Evolutionary conservation across 306 rosid species (phyloP), one percentile per base, ranked within the genome.

Genomic region (Glycyrrhiza uralensis): DNA sequence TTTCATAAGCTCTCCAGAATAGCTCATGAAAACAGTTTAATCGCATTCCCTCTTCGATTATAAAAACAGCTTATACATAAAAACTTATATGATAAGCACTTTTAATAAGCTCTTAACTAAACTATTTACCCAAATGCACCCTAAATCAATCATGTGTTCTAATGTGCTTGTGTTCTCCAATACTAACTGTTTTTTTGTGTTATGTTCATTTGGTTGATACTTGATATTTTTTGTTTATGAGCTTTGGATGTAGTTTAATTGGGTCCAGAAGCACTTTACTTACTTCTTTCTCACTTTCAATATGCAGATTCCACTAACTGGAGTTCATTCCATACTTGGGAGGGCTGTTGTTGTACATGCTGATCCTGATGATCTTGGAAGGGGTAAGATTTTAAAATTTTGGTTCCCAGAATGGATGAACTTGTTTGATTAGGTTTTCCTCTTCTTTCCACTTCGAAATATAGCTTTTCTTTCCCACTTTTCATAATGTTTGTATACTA

Each of bases 351-450:
- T 86, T 56, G 91, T 89, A 62, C 95, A 89, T 51, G 91, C 89
- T 55, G 94, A 88, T 86, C 87, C 89, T 7, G 94, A 88, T 76
- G 94, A 86, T 78, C 94, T 88, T 76, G 89, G 94, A 55, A 80
- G 69, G 69, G 94, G 91, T 86, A 81, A 71, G 76, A 58, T 69
- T 76, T 63, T 10, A 3, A 68, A 80, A 6, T 13, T 70, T 70
- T 74, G 38, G 54, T 17, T n/a, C 55, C 1, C n/a, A 30, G 42
- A 73, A 28, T 64, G 30, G 19, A 20, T 63, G 28, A 42, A 41
- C 44, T 24, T 59, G 68, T 52, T 62, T 52, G 56, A 66, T 11
- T 42, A 24, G n/a, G 7, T 56, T 56, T n/a, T 72, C 28, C n/a
- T 33, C 38, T 29, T 54, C 51, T 66, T 32, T 38, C 13, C 22